Evolutionary conservation across 495 filamentous ascomycete species (phyloP), one percentile per base, ranked within the genome.

Genomic region (Cercophora scortea): DNA sequence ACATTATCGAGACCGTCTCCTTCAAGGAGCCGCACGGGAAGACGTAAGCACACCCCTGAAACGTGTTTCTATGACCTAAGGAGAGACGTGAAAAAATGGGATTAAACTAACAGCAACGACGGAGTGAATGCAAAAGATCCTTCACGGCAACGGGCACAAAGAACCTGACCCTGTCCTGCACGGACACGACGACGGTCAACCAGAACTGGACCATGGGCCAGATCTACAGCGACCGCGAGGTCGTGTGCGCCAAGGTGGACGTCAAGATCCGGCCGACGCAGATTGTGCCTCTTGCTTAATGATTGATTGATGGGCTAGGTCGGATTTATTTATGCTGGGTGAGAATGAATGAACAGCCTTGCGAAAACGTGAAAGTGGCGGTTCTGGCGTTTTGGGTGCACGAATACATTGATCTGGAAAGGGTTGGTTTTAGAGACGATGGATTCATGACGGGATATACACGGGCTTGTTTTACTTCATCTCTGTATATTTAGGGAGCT

Each of bases 151-250:
- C 60, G 11, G 71, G 70, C 11, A 42, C 65, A 10, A 63, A 55
- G 16, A 54, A 66, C 25, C 51, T 73, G n/a, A 57, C 54, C 4
- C 60, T 74, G 13, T 42, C 43, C n/a, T 76, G 72, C 62, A 66
- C 61, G 4, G 69, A 72, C 18, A 57, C 52, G 15, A 61, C 54
- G 0, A 65, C 52, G 49, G 49, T 56, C 48, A 76, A 71, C 49
- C 64, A 61, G 6, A 58, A 72, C 62, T 75, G 72, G 72, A 56
- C 52, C 0, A 51, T 63, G 6, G 72, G 72, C 9, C 47, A 71
- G 49, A 70, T 69, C 32, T 76, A 73, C 53, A 66, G 64, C 9
- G 40, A 44, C 39, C 59, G 66, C 10, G 49, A 51, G 17, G 60
- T 74, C 34, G 54, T 45, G 17, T 76, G 72, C 55, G 45, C 19